A percentile compares a stretch with the other conserved stretches of the same genome.
Conservation (phyloP, 345 rosid species). For the Brassica nigra region DNA sequence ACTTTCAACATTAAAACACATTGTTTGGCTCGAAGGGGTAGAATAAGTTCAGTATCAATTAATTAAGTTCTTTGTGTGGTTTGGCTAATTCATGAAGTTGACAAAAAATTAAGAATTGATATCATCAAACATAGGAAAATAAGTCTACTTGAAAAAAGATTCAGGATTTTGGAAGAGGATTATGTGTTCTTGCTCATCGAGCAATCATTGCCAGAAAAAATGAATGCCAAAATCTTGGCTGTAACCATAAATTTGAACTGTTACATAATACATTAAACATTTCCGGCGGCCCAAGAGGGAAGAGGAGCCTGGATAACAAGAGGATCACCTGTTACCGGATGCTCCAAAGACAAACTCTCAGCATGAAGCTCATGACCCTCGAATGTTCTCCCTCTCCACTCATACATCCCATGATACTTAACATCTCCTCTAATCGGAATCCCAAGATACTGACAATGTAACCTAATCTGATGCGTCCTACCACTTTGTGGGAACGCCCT, state of each 20-base stretch:
- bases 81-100: neutral
- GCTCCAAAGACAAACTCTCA: slow-evolving; percentile 75
- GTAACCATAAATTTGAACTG: neutral
- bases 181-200: neutral
- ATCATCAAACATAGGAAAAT: neutral
- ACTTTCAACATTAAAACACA: neutral
- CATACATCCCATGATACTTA: slow-evolving; percentile 79
- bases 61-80: too few relatives aligned
- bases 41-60: neutral
- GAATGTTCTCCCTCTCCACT: slow-evolving; percentile 60
- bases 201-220: neutral
- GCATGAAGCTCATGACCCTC: slow-evolving; percentile 86
- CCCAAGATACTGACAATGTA: slow-evolving; percentile 90
- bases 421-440: slow-evolving; percentile 82
- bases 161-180: neutral
- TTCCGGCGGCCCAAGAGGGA: slow-evolving; percentile 58
- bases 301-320: slow-evolving; percentile 57
- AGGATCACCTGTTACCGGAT: slow-evolving; percentile 59
- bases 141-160: neutral
- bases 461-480: slow-evolving; percentile 88
- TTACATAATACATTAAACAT: neutral
- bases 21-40: neutral
- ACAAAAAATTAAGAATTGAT: neutral
- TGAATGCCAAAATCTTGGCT: neutral
- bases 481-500: slow-evolving; percentile 84